Percentiles rank a stretch among this genome's conserved stretches.
phyloP scores from a whole-genome alignment of 768 basidiomycete genomes.

The Sistotremastrum suecicum region DNA sequence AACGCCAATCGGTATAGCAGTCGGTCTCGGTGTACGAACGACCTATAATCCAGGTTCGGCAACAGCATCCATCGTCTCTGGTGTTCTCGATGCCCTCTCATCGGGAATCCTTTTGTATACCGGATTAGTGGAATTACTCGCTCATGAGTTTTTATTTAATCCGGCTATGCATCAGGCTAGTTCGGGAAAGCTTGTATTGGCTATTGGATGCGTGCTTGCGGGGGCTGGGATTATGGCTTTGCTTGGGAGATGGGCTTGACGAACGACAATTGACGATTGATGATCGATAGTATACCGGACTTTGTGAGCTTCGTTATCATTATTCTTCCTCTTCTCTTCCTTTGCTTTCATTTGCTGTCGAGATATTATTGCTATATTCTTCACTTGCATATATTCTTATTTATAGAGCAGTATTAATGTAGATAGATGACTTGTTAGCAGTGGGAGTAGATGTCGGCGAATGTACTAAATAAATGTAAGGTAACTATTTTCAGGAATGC shows the following conservation, averaged over 20 bases:
- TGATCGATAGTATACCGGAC: too few species aligned
- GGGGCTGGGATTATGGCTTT: conserved; percentile 87
- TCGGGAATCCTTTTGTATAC: conserved; percentile 84
- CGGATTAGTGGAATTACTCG: conserved; percentile 80
- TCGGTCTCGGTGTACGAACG: conserved; percentile 61
- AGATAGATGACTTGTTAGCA: too few species aligned
- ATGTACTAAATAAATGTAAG: too few species aligned
- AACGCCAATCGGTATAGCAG: conserved; percentile 81
- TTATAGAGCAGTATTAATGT: too few species aligned
- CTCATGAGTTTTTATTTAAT: conserved; percentile 91
- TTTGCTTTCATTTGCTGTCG: too few species aligned
- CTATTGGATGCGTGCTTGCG: conserved; percentile 60
- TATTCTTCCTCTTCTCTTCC: too few species aligned
- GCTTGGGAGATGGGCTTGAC: conserved; percentile 77
- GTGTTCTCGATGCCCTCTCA: conserved; percentile 72
- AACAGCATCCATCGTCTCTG: conserved; percentile 69
- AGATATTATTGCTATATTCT: too few species aligned
- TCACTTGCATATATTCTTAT: too few species aligned
- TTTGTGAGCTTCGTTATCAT: too few species aligned
- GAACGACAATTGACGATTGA: too few species aligned
- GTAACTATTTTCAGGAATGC: too few species aligned
- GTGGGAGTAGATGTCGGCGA: too few species aligned
- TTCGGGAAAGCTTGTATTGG: conserved; percentile 51
- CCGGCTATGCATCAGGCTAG: conserved; percentile 68
- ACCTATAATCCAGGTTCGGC: conserved; percentile 74